Evolutionary conservation across 192 early-diverging fungal genomes (phyloP), one percentile per base, ranked within the genome.

Genomic region (Cetraspora pellucida): DNA sequence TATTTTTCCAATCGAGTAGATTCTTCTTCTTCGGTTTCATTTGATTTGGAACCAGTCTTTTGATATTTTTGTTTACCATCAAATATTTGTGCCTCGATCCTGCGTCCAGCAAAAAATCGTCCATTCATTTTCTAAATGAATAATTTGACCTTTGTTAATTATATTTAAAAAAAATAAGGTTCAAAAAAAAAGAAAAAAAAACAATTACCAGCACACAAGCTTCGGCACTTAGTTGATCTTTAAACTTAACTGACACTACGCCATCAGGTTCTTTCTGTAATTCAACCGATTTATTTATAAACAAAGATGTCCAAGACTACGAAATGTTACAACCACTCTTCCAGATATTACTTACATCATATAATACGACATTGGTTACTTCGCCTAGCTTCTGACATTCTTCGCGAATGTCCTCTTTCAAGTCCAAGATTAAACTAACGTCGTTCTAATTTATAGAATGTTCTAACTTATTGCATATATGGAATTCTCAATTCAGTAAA

Each of bases 381-480:
- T 93, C 91, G 16, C 97, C 97, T 13, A 97, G 77, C 70, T 93
- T 95, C 77, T 97, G 96, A 78, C 96, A 96, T 74, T 99, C 97
- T 25, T 87, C 85, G 4, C 97, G 90, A 16, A 99, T 91, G 78
- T 99, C 97, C 52, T 97, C 92, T 60, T 96, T 93, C 72, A 99
- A 83, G 50, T 99, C 97, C 21, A 99, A 81, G 44, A 98, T 72
- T 57, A 97, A 76, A 0, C 93, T 89, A 8, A 95, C 93, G 77
- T 97, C 95, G 19, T 90, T 89, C 91, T 93, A 68, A 37, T 37
- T 37, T 37, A 37, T 37, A 37, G 31, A 37, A 37, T 37, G 5
- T 37, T 37, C 31, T 37, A 5, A 37, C 31, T 37, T 37, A 37
- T 37, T 37, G 31, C 31, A 37, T 3, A 37, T 37, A 37, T 37